Conservation (phyloP, 176 grass and related monocot genomes). For the Carex parvula region DNA sequence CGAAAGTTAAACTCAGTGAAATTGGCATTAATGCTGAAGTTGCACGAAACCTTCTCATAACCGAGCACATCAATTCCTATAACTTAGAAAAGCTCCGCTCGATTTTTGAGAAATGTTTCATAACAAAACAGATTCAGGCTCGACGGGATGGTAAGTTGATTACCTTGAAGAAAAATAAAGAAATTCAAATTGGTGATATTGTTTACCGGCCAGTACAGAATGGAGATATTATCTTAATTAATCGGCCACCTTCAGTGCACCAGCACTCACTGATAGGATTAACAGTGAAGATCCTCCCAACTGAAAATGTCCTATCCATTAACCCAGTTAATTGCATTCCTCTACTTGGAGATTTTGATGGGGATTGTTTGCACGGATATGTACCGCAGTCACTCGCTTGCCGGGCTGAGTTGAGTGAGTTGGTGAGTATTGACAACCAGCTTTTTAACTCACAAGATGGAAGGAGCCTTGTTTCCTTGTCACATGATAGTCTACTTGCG, state of each 20-base stretch:
- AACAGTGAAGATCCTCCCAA: slow-evolving; percentile 53
- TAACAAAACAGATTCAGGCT: slow-evolving; percentile 37
- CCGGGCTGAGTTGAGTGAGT: slow-evolving; percentile 62
- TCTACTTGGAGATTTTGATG: slow-evolving; percentile 88
- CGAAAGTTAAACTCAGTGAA: slow-evolving; percentile 73
- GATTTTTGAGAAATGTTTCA: slow-evolving; percentile 53
- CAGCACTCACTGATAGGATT: slow-evolving; percentile 87
- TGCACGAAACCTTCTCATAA: slow-evolving; percentile 52
- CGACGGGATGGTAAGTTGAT: slow-evolving; percentile 46
- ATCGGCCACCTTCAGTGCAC: slow-evolving; percentile 88
- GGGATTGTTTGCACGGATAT: slow-evolving; percentile 94
- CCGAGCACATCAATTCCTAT: slow-evolving; percentile 56
- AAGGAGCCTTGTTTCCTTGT: slow-evolving; percentile 67
- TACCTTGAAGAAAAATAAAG: slow-evolving; percentile 47
- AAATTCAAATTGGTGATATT: slow-evolving; percentile 75
- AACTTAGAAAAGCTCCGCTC: slow-evolving; percentile 56
- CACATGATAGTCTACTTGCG: slow-evolving; percentile 73
- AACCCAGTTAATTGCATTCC: slow-evolving; percentile 83
- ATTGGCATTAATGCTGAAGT: slow-evolving; percentile 65
- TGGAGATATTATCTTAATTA: slow-evolving; percentile 83
- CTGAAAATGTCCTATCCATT: slow-evolving; percentile 55
- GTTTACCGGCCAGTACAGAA: slow-evolving; percentile 67
- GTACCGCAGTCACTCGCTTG: slow-evolving; percentile 68
- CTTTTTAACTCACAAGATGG: slow-evolving; percentile 83
- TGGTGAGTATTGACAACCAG: slow-evolving; percentile 58